phyloP scores from a whole-genome alignment of 179 eudicot genomes.

The Actinidia chinensis region DNA sequence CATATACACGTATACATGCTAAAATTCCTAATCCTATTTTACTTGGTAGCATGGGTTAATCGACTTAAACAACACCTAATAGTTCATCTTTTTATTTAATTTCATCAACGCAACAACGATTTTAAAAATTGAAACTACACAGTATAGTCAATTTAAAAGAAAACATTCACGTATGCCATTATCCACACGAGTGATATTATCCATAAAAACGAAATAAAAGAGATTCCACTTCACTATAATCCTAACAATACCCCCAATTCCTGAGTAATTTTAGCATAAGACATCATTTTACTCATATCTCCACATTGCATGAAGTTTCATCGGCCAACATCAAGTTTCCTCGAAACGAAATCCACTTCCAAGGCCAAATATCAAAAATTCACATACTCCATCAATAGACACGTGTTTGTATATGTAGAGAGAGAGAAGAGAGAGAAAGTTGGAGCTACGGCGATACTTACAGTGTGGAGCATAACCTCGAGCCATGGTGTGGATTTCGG shows the following conservation, averaged over 20 bases:
- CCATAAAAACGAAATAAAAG: no score
- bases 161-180: neutral
- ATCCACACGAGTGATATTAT: no score
- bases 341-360: neutral
- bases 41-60: no score
- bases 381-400: no score
- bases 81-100: no score
- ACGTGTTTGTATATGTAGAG: neutral
- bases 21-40: no score
- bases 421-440: neutral
- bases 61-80: no score
- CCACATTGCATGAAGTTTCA: neutral
- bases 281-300: neutral
- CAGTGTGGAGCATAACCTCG: slow-evolving; percentile 86
- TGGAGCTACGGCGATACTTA: slow-evolving; percentile 30
- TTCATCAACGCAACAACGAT: no score
- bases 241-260: neutral
- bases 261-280: neutral
- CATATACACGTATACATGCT: no score
- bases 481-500: slow-evolving; percentile 75
- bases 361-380: no score
- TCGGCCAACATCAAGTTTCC: neutral
- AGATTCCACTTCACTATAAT: no score
- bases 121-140: no score
- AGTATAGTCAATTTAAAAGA: neutral